A percentile compares a stretch with the other conserved stretches of the same genome.
Evolutionary conservation across 75 land plant genomes (phyloP).

Genomic region (Isoetes taiwanensis): DNA sequence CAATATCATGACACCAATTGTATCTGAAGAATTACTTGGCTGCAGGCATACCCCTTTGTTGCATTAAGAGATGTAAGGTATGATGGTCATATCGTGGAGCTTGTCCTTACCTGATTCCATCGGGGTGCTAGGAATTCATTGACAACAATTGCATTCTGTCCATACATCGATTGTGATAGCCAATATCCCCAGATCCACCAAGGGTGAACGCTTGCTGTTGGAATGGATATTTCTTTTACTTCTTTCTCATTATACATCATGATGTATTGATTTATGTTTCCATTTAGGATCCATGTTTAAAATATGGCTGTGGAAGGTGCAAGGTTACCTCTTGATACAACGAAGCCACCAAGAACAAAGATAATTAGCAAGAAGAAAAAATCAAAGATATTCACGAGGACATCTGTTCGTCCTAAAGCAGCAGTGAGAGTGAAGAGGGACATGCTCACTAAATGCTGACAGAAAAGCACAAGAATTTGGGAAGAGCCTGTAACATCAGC

Average conservation of each 20-base stretch:
- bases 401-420: neutral
- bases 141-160: slow-evolving; percentile 2
- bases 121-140: slow-evolving; percentile 1
- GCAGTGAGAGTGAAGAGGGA: neutral
- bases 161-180: neutral
- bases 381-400: neutral
- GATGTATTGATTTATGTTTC: neutral
- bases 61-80: too few species aligned
- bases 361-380: neutral
- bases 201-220: too few species aligned
- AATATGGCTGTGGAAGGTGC: too few species aligned
- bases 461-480: neutral
- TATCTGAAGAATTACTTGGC: too few species aligned
- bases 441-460: neutral
- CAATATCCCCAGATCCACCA: slow-evolving; percentile 6
- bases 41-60: too few species aligned
- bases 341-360: slow-evolving; percentile 1
- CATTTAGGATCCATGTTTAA: too few species aligned
- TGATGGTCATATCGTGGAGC: too few species aligned
- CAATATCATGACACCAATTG: too few species aligned
- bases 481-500: too few species aligned
- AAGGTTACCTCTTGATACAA: neutral
- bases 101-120: neutral
- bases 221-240: too few species aligned
- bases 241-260: neutral